Evolutionary conservation across 73 alveolate species (phyloP).

Genomic region (Tetrahymena malaccensis): DNA sequence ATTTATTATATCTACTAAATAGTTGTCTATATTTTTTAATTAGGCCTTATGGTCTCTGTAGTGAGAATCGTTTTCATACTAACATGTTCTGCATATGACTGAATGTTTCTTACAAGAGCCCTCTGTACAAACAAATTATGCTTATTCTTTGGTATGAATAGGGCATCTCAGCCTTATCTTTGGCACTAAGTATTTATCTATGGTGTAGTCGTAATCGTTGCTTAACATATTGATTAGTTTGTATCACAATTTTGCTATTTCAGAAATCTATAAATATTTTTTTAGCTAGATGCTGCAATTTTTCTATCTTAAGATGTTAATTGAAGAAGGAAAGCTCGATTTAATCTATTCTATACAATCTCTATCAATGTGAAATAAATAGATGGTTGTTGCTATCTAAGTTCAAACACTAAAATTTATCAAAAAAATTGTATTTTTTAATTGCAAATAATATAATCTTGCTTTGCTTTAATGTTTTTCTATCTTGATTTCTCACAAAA

Average conservation of each 20-base stretch:
- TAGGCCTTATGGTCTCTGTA: conserved; percentile 1
- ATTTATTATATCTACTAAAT: neutral
- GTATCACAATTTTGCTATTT: neutral
- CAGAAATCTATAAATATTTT: neutral
- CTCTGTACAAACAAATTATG: conserved; percentile 5
- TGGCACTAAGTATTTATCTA: neutral
- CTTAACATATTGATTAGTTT: neutral
- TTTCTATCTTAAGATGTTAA: neutral
- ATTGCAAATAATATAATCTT: neutral
- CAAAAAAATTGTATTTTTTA: too few relatives aligned
- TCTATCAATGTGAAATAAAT: too few relatives aligned
- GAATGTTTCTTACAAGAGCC: conserved; percentile 7
- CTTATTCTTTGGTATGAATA: conserved; percentile 22
- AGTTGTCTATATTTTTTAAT: conserved; percentile 5
- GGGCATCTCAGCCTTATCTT: conserved; percentile 19
- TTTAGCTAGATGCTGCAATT: neutral
- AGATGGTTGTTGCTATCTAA: too few relatives aligned
- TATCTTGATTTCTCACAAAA: neutral
- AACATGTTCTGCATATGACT: conserved; percentile 18
- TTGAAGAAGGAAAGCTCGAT: neutral
- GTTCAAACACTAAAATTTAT: too few relatives aligned
- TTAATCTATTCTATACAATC: neutral
- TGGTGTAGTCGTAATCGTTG: neutral
- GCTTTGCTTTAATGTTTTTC: neutral
- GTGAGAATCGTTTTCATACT: conserved; percentile 15